phyloP scores from a whole-genome alignment of 768 basidiomycete genomes.

The Exidia glandulosa region DNA sequence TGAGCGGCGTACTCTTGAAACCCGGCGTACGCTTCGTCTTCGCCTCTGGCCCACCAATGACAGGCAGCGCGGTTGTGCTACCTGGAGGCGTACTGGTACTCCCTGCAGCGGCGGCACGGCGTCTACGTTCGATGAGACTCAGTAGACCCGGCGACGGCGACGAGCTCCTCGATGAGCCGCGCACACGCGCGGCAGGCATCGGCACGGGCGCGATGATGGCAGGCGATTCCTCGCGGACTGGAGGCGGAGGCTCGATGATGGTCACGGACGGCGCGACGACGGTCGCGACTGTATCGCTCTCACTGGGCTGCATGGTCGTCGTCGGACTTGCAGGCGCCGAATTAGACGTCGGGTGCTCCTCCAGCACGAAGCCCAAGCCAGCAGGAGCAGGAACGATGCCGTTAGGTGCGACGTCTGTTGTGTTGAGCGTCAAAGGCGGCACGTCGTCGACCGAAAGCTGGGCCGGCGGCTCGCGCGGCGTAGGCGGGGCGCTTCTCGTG shows the following conservation, averaged over 20 bases:
- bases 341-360: background rate
- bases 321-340: background rate
- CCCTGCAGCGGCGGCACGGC: slow-evolving; percentile 2
- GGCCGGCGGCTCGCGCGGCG: slow-evolving; percentile 26
- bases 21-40: slow-evolving; percentile 38
- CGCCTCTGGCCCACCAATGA: slow-evolving; percentile 7
- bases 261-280: slow-evolving; percentile 22
- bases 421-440: slow-evolving; percentile 7
- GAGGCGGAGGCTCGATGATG: no score
- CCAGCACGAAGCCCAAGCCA: slow-evolving; percentile 7
- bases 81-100: slow-evolving; percentile 3
- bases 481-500: slow-evolving; percentile 48
- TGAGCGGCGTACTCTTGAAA: slow-evolving; percentile 69
- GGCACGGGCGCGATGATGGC: slow-evolving; percentile 60
- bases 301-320: background rate
- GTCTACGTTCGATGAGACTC: background rate
- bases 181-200: slow-evolving; percentile 23
- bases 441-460: slow-evolving; percentile 2
- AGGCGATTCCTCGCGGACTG: background rate
- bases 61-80: slow-evolving; percentile 8
- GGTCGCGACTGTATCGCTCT: slow-evolving; percentile 38
- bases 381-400: no score
- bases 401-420: slow-evolving; percentile 18
- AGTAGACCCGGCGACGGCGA: slow-evolving; percentile 7
- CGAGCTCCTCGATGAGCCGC: no score